Conservation (phyloP, 75 land plant genomes). For the Sequoiadendron giganteum region DNA sequence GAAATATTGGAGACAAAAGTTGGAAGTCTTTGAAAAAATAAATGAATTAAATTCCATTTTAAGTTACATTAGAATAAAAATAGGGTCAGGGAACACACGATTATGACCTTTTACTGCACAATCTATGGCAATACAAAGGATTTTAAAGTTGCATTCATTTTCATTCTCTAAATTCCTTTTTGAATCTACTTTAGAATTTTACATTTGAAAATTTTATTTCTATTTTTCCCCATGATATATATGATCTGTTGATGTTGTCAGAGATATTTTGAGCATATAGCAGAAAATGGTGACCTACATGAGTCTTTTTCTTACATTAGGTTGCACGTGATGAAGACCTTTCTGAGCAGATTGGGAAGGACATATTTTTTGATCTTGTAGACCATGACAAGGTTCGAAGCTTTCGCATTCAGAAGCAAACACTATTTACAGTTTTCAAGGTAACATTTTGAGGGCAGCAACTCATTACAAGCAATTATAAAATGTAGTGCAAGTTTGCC, state of each 20-base stretch:
- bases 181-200: background rate
- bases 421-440: conserved; percentile 64
- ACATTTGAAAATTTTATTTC: background rate
- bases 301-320: conserved; percentile 27
- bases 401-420: conserved; percentile 77
- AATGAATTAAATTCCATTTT: background rate
- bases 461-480: background rate
- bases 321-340: conserved; percentile 83
- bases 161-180: background rate
- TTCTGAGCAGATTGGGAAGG: conserved; percentile 74
- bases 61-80: background rate
- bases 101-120: background rate
- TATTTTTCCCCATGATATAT: background rate
- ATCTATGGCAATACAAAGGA: background rate
- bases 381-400: conserved; percentile 87
- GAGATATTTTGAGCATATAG: background rate
- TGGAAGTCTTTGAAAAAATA: background rate
- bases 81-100: background rate
- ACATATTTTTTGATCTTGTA: conserved; percentile 83
- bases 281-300: background rate
- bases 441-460: conserved; percentile 21
- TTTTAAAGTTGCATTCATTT: background rate
- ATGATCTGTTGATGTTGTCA: background rate
- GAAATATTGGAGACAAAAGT: background rate
- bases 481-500: background rate